Percentiles rank a stretch among this genome's conserved stretches.
These are phyloP conservation scores for Nicotiana benthamiana DNA, from an alignment of 257 asterid species.

Conservation along the genomic window DNA sequence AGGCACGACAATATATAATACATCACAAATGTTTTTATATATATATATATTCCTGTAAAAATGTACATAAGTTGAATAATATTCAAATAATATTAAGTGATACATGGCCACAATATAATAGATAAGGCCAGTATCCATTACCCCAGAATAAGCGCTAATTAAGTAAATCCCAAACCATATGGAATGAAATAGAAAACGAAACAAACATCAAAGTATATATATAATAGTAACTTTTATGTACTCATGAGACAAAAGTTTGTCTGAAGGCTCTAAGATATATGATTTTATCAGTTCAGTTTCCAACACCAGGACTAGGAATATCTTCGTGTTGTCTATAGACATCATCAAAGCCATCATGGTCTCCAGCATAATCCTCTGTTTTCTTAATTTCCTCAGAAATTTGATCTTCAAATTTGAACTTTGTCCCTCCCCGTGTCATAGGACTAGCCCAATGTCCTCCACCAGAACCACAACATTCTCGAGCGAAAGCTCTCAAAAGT, in stretches of 20 bases:
- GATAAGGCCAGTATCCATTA: neutral
- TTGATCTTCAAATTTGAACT: neutral
- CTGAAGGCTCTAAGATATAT: neutral
- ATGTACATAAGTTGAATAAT: neutral
- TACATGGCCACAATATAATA: neutral
- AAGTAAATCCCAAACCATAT: neutral
- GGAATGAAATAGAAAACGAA: neutral
- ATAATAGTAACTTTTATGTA: neutral
- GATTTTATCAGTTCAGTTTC: neutral
- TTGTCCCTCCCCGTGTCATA: neutral
- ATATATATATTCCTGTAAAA: neutral
- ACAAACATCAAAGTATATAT: neutral
- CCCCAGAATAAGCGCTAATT: neutral
- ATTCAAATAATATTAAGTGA: neutral
- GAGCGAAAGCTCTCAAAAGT: neutral
- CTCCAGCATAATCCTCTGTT: neutral
- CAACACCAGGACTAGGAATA: conserved; percentile 5
- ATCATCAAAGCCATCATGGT: neutral
- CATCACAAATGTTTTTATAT: neutral
- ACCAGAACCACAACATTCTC: neutral
- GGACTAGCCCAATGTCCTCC: neutral
- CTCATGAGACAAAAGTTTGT: neutral
- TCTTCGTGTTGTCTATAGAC: conserved; percentile 5
- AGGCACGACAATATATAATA: neutral
- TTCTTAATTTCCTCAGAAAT: neutral